phyloP scores from a whole-genome alignment of 345 rosid genomes.

The Fremontodendron californicum region DNA sequence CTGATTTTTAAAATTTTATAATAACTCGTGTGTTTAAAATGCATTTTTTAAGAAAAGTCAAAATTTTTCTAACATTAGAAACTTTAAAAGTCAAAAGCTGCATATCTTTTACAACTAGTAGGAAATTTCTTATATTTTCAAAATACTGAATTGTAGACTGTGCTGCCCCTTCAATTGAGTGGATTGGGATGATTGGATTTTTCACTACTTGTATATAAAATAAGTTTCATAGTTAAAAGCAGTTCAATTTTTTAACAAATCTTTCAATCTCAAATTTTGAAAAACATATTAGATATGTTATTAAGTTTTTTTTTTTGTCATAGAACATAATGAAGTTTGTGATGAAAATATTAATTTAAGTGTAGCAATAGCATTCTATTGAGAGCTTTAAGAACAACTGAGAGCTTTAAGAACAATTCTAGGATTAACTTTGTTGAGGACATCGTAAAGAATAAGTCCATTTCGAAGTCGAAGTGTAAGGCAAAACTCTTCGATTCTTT shows the following conservation, averaged over 20 bases:
- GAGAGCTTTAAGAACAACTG: conserved; percentile 40
- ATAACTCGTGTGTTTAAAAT: conserved; percentile 1
- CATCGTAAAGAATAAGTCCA: conserved; percentile 95
- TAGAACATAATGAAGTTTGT: background rate
- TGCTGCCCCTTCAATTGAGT: conserved; percentile 86
- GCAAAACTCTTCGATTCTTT: conserved; percentile 75
- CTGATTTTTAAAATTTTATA: background rate
- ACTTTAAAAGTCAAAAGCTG: conserved; percentile 95
- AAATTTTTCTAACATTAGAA: conserved; percentile 91
- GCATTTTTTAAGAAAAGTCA: background rate
- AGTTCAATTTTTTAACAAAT: too few species aligned
- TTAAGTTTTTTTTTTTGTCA: background rate
- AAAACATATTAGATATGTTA: background rate
- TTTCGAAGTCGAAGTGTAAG: conserved; percentile 81
- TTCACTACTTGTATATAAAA: conserved; percentile 57
- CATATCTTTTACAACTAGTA: conserved; percentile 86
- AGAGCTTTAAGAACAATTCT: conserved; percentile 84
- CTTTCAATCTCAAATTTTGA: too few species aligned
- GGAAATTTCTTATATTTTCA: conserved; percentile 96
- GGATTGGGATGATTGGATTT: conserved; percentile 60
- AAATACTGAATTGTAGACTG: conserved; percentile 97
- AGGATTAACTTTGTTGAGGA: conserved; percentile 96
- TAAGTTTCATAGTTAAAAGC: background rate
- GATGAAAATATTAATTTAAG: background rate
- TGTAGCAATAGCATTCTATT: background rate